Evolutionary conservation across 2,329 filamentous ascomycete genomes (phyloP), one percentile per base, ranked within the genome.

Genomic region (Pezicula neosporulosa): DNA sequence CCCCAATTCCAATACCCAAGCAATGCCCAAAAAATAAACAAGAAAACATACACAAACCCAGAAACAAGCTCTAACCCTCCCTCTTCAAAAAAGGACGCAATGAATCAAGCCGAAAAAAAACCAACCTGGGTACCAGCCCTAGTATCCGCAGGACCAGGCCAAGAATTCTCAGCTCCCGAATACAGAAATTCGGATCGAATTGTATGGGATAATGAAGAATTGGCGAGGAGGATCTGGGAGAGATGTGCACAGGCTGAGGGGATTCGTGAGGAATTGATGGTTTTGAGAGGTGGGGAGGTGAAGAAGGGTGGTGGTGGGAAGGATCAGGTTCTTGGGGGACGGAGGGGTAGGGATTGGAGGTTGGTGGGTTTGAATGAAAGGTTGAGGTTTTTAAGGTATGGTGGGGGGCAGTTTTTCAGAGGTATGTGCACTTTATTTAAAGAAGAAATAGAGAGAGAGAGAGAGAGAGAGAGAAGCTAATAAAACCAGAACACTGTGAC

Each of bases 371-470:
- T 89, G 39, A 94, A 94, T 65, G 81, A 90, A 64, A 72, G 88
- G 35, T 78, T 92, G 77, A 74, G 90, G 27, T 92, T 92, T 60
- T 70, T 95, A 47, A 85, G 81, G 62, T 94, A 94, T 65, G 76
- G 76, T 0, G 70, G 75, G 0, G 88, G 87, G 0, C 83, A 91
- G 60, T 93, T 85, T 64, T 94, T 95, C 61, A 78, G 77, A 54
- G 76, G 52, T 57, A 50, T 27, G n/a, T n/a, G n/a, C n/a, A n/a
- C n/a, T n/a, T n/a, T n/a, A n/a, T n/a, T n/a, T n/a, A n/a, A n/a
- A n/a, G n/a, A n/a, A n/a, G n/a, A n/a, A n/a, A n/a, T n/a, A n/a
- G n/a, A n/a, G n/a, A n/a, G n/a, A n/a, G n/a, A n/a, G n/a, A n/a
- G n/a, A n/a, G n/a, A n/a, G n/a, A n/a, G n/a, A n/a, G n/a, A n/a